Base-by-base conservation (phyloP, 1,284 basidiomycete genomes). In the Bondarzewia mesenterica region DNA sequence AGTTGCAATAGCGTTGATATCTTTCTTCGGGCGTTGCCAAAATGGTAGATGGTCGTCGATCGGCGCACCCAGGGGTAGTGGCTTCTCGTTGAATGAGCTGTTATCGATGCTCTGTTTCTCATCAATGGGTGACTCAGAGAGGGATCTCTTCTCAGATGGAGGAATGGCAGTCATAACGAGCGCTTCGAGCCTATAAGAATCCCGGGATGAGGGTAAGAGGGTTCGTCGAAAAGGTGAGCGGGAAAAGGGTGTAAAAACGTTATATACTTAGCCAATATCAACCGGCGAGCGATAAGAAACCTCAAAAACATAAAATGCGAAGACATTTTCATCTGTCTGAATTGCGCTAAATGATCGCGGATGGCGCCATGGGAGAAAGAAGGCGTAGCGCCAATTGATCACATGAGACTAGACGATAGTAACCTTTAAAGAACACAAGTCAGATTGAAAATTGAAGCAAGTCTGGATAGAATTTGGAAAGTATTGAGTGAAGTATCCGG, bases 1-100 rank as follows among this genome's bases (percentile, higher is more conserved):
- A 7, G 65, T 67, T 27, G 65, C 65, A 42, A 64, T 55, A 37
- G 54, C 56, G 48, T 67, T 64, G 23, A 60, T 12, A 20, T 40
- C 38, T 18, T 1, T 40, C 16, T 16, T 40, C 16, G 14, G 10
- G 21, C 21, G 38, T 22, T 50, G 56, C 60, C 20, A 51, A 50
- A 21, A 15, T 20, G 25, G 57, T 55, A 37, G 32, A 37, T 50
- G 50, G 15, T 52, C 47, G 14, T 60, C 52, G 5, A 55, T 46
- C 18, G 59, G 53, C 14, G 54, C 57, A 26, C 57, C 62, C 18
- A 65, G 54, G n/a, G 58, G 55, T 1, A 59, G 58, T n/a, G 62
- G 54, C 15, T 54, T 53, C 27, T 47, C 53, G 47, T 44, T 36
- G 15, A 25, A 6, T 10, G 42, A 44, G n/a, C 22, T 18, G 15